Percentiles rank a stretch among this genome's conserved stretches.
These are phyloP conservation scores for Chalciporus sp. DNA, from an alignment of 1,284 basidiomycete species.

Conservation along the genomic window DNA sequence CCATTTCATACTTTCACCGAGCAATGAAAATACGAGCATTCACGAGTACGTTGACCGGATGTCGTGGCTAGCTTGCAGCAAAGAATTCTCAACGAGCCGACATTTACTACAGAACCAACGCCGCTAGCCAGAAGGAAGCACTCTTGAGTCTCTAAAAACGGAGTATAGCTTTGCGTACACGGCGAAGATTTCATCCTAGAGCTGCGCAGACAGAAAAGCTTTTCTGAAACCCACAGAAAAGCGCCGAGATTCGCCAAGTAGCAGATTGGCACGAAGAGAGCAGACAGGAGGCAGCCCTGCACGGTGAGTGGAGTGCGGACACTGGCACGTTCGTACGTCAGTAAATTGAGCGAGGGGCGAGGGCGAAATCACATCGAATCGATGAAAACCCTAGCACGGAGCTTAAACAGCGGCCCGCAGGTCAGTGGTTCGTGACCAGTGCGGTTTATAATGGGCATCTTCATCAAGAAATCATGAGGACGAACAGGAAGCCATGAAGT, in stretches of 20 bases:
- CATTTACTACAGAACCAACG: not conserved
- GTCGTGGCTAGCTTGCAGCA: not conserved
- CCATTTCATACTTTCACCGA: constrained; percentile 9
- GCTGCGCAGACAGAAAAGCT: constrained; percentile 23
- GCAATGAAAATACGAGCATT: constrained; percentile 2
- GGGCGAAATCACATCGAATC: constrained; percentile 18
- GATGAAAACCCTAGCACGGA: constrained; percentile 23
- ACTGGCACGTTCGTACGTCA: constrained; percentile 18
- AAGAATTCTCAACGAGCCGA: not conserved
- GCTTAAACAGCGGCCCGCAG: constrained; percentile 25
- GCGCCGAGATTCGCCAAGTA: constrained; percentile 1
- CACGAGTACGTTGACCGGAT: not conserved
- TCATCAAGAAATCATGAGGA: constrained; percentile 10
- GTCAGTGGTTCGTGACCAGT: constrained; percentile 9
- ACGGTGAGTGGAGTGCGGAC: constrained; percentile 10
- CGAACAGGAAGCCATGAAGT: constrained; percentile 13
- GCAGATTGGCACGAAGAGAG: constrained; percentile 8
- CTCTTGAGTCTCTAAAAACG: constrained; percentile 9
- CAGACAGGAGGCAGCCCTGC: constrained; percentile 11
- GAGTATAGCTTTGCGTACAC: constrained; percentile 12
- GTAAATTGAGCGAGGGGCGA: constrained; percentile 21
- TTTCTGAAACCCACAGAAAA: constrained; percentile 12
- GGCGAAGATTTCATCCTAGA: constrained; percentile 28
- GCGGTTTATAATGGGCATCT: constrained; percentile 9
- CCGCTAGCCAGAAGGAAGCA: constrained; percentile 5